Conservation (phyloP, 768 basidiomycete genomes). For the Suillus variegatus region DNA sequence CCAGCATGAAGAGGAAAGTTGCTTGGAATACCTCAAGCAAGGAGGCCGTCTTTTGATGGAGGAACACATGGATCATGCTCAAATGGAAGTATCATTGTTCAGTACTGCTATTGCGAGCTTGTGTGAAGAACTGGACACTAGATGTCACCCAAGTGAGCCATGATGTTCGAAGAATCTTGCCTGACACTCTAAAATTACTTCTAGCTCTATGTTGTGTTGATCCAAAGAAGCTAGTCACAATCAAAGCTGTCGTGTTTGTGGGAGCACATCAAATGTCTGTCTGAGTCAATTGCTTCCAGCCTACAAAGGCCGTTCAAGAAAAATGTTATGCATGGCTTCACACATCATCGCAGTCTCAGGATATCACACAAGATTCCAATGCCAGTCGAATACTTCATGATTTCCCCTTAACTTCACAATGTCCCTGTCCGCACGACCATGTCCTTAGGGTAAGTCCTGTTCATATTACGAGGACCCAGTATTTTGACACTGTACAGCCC, state of each 20-base stretch:
- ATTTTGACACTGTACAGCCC: neutral
- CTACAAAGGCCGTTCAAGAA: neutral
- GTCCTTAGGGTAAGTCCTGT: neutral
- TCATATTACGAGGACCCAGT: neutral
- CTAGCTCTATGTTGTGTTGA: neutral
- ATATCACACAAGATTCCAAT: neutral
- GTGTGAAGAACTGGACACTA: neutral
- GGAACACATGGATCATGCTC: too few relatives aligned
- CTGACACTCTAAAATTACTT: neutral
- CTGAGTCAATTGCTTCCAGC: neutral
- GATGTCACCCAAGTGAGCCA: conserved; percentile 18
- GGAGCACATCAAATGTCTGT: neutral
- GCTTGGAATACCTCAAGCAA: too few relatives aligned
- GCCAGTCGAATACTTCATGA: neutral
- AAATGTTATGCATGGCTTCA: neutral
- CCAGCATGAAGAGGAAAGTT: too few relatives aligned
- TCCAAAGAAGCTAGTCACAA: neutral
- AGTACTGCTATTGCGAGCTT: neutral
- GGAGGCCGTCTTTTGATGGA: too few relatives aligned
- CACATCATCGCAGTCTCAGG: neutral
- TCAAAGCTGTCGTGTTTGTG: neutral
- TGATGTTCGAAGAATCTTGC: neutral
- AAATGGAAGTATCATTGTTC: neutral
- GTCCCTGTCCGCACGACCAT: neutral
- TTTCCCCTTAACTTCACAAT: neutral